Conservation (phyloP, 2,329 filamentous ascomycete genomes). For the Alternaria arborescens region DNA sequence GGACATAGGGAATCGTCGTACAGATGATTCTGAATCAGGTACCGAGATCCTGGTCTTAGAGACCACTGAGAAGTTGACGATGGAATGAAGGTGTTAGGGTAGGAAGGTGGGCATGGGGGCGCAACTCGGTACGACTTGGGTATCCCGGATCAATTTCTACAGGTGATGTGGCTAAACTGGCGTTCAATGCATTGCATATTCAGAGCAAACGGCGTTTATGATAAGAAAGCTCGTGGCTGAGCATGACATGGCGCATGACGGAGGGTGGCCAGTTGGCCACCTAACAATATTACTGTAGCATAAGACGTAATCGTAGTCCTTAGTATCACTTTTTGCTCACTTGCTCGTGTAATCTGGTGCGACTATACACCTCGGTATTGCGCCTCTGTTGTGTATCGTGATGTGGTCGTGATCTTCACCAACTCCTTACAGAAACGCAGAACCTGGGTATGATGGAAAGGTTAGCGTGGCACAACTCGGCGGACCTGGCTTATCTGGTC, state of each 20-base stretch:
- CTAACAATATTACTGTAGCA: constrained; percentile 7
- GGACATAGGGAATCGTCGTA: not conserved
- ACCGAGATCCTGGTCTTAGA: constrained; percentile 14
- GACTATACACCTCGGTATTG: not conserved
- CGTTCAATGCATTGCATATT: constrained; percentile 2
- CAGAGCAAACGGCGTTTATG: constrained; percentile 8
- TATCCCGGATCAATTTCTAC: constrained; percentile 1
- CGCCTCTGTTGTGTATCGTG: not conserved
- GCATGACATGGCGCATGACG: constrained; percentile 10
- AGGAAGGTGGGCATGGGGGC: not conserved
- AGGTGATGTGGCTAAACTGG: constrained; percentile 6
- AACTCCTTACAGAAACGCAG: not conserved
- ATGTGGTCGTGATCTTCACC: not conserved
- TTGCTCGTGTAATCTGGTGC: not conserved
- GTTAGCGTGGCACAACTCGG: not conserved
- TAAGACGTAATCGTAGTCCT: constrained; percentile 17
- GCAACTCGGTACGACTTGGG: constrained; percentile 5
- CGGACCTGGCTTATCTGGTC: not conserved
- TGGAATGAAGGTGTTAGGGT: constrained; percentile 12
- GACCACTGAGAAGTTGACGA: constrained; percentile 20
- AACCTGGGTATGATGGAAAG: not conserved
- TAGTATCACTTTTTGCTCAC: constrained; percentile 1
- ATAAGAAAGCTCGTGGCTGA: constrained; percentile 6
- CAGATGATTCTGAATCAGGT: constrained; percentile 16
- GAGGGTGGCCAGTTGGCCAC: constrained; percentile 3